Percentiles rank a stretch among this genome's conserved stretches.
Evolutionary conservation across 225 moss, liverwort and hornwort species (phyloP).

Genomic region (Bryum argenteum): DNA sequence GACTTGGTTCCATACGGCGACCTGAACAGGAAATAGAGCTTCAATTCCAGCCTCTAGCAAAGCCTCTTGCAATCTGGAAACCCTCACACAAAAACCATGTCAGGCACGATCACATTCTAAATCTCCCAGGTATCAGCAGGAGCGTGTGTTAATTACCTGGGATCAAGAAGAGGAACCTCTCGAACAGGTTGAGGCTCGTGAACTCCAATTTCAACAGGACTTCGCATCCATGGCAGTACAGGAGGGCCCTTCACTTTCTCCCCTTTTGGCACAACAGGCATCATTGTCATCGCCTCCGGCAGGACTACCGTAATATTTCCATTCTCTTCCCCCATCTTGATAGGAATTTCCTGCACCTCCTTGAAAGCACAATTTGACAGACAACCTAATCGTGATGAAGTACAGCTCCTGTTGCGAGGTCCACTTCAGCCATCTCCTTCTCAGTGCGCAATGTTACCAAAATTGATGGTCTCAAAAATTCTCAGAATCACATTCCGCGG

Average conservation of each 20-base stretch:
- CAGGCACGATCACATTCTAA: not conserved
- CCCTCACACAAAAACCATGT: conserved; percentile 20
- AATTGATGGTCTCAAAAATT: too few relatives aligned
- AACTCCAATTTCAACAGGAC: conserved; percentile 65
- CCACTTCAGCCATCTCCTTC: too few relatives aligned
- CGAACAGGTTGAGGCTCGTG: conserved; percentile 48
- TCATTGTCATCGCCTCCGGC: conserved; percentile 58
- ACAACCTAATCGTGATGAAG: too few relatives aligned
- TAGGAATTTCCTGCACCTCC: not conserved
- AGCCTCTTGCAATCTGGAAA: conserved; percentile 76
- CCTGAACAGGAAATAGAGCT: conserved; percentile 87
- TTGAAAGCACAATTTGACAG: too few relatives aligned
- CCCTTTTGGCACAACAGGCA: conserved; percentile 31
- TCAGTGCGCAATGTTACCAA: too few relatives aligned
- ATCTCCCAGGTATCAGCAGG: not conserved
- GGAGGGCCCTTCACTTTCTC: conserved; percentile 67
- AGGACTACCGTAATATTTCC: conserved; percentile 37
- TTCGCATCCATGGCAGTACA: conserved; percentile 92
- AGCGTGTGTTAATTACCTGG: conserved; percentile 51
- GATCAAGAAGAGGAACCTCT: conserved; percentile 70
- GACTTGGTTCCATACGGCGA: conserved; percentile 93
- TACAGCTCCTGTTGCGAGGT: too few relatives aligned
- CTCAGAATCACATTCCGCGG: too few relatives aligned
- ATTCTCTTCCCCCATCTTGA: conserved; percentile 38
- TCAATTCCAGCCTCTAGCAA: conserved; percentile 69